Evolutionary conservation across 2,329 filamentous ascomycete species (phyloP).

Genomic region (Xylaria sp.): DNA sequence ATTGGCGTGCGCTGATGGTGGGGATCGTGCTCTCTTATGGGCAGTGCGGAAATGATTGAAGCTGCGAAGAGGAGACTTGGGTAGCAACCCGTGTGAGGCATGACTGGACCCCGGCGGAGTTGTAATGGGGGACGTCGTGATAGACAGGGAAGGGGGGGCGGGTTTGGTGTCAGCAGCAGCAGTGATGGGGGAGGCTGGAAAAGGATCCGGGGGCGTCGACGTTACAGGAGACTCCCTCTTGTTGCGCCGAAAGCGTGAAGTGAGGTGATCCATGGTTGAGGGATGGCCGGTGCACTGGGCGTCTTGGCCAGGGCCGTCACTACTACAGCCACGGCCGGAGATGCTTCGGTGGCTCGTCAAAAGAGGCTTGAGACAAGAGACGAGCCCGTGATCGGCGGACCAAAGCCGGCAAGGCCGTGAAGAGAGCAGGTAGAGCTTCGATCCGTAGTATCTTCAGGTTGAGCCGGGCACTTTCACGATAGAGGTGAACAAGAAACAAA

Average conservation of each 20-base stretch:
- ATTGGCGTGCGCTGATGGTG: conserved; percentile 35
- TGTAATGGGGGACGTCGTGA: conserved; percentile 27
- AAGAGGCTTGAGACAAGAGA: background rate
- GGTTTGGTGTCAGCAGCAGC: conserved; percentile 20
- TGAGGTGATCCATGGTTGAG: conserved; percentile 36
- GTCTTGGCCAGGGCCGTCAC: background rate
- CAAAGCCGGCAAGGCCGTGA: background rate
- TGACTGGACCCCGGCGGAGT: conserved; percentile 36
- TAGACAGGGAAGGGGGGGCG: conserved; percentile 38
- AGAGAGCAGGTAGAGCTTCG: background rate
- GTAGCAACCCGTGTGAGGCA: conserved; percentile 23
- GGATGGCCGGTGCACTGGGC: background rate
- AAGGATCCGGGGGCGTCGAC: conserved; percentile 4
- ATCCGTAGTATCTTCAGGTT: too few relatives aligned
- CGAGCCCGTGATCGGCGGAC: conserved; percentile 1
- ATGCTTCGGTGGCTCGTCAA: background rate
- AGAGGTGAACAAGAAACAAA: background rate
- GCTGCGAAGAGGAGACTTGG: conserved; percentile 49
- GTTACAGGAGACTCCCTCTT: conserved; percentile 29
- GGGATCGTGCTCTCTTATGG: conserved; percentile 55
- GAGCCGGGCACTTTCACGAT: too few relatives aligned
- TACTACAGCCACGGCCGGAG: background rate
- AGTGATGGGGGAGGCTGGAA: conserved; percentile 22
- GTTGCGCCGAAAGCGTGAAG: conserved; percentile 39
- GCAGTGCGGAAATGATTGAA: conserved; percentile 51